Percentiles rank a stretch among this genome's conserved stretches.
phyloP scores from a whole-genome alignment of 2,329 filamentous ascomycete species.

The Talaromyces sp. region DNA sequence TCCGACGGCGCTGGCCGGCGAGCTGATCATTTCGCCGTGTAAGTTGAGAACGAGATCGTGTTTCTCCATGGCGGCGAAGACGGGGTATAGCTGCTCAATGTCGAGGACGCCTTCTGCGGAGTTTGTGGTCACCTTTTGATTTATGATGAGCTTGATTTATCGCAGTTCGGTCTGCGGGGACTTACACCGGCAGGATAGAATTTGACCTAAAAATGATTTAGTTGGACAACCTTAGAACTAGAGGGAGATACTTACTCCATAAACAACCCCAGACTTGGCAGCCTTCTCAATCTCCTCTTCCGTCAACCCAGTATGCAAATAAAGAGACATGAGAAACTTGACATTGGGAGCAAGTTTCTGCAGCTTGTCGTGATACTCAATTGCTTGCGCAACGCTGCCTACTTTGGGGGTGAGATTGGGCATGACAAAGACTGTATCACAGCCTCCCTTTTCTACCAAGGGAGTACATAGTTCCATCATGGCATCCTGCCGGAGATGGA shows the following conservation, averaged over 20 bases:
- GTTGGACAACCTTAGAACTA: neutral
- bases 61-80: slow-evolving; percentile 86
- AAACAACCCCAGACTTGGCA: slow-evolving; percentile 65
- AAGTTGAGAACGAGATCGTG: slow-evolving; percentile 83
- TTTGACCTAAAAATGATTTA: slow-evolving; percentile 53
- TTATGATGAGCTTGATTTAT: neutral
- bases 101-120: slow-evolving; percentile 52
- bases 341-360: slow-evolving; percentile 61
- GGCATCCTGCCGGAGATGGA: slow-evolving; percentile 67
- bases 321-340: slow-evolving; percentile 73
- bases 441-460: slow-evolving; percentile 60
- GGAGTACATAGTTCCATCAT: slow-evolving; percentile 60
- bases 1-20: slow-evolving; percentile 34
- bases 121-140: slow-evolving; percentile 52
- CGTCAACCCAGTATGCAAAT: slow-evolving; percentile 63
- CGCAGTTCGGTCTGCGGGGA: neutral
- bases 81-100: slow-evolving; percentile 50
- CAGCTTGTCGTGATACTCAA: slow-evolving; percentile 65
- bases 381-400: slow-evolving; percentile 60
- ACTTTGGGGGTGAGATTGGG: slow-evolving; percentile 66
- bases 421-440: slow-evolving; percentile 62
- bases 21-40: slow-evolving; percentile 71
- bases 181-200: slow-evolving; percentile 42
- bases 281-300: slow-evolving; percentile 71
- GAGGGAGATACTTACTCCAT: slow-evolving; percentile 52